Percentiles rank a stretch among this genome's conserved stretches.
Evolutionary conservation across 257 asterid species (phyloP).

Genomic region (Cynanchum wilfordii): DNA sequence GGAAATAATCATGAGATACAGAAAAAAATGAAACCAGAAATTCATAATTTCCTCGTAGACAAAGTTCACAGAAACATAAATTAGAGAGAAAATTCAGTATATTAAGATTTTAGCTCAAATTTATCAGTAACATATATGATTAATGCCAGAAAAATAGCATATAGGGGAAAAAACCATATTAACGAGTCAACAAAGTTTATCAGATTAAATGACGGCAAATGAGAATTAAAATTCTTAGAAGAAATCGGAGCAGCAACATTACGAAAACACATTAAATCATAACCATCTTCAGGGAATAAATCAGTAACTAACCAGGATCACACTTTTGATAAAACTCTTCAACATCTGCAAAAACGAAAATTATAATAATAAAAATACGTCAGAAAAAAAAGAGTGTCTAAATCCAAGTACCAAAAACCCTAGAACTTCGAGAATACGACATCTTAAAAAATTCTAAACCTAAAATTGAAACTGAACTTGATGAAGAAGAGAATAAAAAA

Average conservation of each 20-base stretch:
- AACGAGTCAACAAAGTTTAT: neutral
- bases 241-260: neutral
- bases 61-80: neutral
- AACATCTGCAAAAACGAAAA: constrained; percentile 19
- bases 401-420: constrained; percentile 5
- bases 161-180: neutral
- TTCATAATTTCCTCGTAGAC: neutral
- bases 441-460: too few species aligned
- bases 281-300: neutral
- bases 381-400: neutral
- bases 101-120: neutral
- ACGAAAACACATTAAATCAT: neutral
- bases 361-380: neutral
- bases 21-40: neutral
- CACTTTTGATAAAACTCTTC: constrained; percentile 26
- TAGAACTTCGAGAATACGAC: neutral
- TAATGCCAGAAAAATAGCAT: neutral
- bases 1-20: neutral
- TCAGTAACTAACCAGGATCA: constrained; percentile 27
- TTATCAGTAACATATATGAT: neutral
- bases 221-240: neutral
- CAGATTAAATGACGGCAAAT: neutral
- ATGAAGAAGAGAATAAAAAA: neutral
- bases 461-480: neutral
- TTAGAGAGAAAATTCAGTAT: neutral